Evolutionary conservation across 2,329 filamentous ascomycete species (phyloP).

Genomic region (Pseudocercospora eumusae): DNA sequence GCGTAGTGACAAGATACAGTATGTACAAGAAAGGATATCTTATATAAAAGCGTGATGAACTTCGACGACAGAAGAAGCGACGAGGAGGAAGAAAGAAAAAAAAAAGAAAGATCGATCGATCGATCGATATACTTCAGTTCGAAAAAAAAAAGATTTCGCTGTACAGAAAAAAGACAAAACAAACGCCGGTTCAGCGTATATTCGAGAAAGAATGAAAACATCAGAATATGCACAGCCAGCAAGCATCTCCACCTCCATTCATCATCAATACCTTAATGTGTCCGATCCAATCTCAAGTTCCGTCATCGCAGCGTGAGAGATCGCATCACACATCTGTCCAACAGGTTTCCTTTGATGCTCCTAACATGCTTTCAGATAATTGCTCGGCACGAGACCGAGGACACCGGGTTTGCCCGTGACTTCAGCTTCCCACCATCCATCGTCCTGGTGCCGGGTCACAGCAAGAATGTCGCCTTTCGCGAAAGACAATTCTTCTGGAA

Average conservation of each 20-base stretch:
- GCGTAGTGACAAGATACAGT: no score
- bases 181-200: neutral
- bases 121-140: neutral
- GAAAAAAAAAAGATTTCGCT: neutral
- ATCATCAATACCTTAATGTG: no score
- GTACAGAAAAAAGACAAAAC: neutral
- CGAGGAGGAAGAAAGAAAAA: no score
- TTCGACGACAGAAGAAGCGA: no score
- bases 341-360: conserved; percentile 4
- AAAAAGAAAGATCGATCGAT: no score
- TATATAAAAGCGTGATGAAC: no score
- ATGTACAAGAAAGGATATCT: no score
- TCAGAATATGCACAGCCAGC: neutral
- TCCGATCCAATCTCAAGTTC: neutral
- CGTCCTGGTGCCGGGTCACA: conserved; percentile 86
- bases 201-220: neutral
- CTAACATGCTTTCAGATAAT: conserved; percentile 64
- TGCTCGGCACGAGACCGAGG: conserved; percentile 65
- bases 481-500: conserved; percentile 92
- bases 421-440: conserved; percentile 99
- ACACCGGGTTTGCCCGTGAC: conserved; percentile 65
- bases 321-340: neutral
- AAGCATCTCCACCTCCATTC: neutral
- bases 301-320: neutral
- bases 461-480: conserved; percentile 88